Evolutionary conservation across 352 stramenopile genomes (phyloP).

Genomic region (Globisporangium emineosum): DNA sequence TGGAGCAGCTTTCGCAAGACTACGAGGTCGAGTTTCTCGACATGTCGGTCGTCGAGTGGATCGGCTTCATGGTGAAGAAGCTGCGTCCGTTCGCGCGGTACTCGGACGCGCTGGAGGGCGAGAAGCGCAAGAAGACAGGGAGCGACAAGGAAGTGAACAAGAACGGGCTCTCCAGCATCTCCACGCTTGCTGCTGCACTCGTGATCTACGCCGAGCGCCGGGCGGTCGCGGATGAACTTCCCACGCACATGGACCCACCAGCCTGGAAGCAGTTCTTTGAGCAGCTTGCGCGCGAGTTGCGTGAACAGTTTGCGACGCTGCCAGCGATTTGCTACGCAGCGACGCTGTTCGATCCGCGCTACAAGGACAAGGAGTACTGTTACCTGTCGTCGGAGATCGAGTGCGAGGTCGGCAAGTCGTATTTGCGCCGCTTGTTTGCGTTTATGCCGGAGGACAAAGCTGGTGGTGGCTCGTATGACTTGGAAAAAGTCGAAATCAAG

Average conservation of each 20-base stretch:
- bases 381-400: slow-evolving; percentile 60
- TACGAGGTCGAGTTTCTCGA: slow-evolving; percentile 45
- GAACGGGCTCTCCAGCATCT: slow-evolving; percentile 69
- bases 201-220: slow-evolving; percentile 72
- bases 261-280: slow-evolving; percentile 70
- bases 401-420: slow-evolving; percentile 49
- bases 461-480: slow-evolving; percentile 22
- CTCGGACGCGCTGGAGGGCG: slow-evolving; percentile 64
- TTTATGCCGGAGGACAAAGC: slow-evolving; percentile 26
- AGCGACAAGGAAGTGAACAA: slow-evolving; percentile 80
- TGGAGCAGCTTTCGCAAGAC: slow-evolving; percentile 60
- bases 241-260: slow-evolving; percentile 34
- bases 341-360: slow-evolving; percentile 73
- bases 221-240: slow-evolving; percentile 23
- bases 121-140: slow-evolving; percentile 67
- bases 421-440: slow-evolving; percentile 57
- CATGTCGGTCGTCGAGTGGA: slow-evolving; percentile 40
- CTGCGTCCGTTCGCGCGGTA: slow-evolving; percentile 72
- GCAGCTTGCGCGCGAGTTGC: slow-evolving; percentile 44
- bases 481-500: slow-evolving; percentile 23
- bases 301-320: slow-evolving; percentile 47
- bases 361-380: slow-evolving; percentile 81
- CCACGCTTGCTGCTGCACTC: slow-evolving; percentile 66
- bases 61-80: slow-evolving; percentile 66
- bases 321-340: slow-evolving; percentile 62